phyloP scores from a whole-genome alignment of 768 basidiomycete genomes.

The Auriscalpium microsporum region DNA sequence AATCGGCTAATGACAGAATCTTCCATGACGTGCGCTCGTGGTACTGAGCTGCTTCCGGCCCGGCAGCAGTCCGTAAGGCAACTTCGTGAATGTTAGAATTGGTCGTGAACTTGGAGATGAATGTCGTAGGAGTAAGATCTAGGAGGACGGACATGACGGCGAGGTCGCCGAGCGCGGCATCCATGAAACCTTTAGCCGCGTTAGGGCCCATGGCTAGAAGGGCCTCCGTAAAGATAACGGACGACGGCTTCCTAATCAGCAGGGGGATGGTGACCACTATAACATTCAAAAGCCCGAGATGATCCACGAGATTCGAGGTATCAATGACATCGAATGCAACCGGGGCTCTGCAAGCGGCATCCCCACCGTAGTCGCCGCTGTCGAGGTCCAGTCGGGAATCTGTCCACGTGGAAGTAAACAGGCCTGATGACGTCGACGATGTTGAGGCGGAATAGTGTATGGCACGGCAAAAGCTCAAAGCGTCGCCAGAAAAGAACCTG shows the following conservation, averaged over 20 bases:
- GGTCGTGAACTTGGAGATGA: background rate
- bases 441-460: background rate
- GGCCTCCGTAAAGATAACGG: slow-evolving; percentile 36
- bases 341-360: slow-evolving; percentile 23
- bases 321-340: slow-evolving; percentile 37
- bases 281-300: slow-evolving; percentile 39
- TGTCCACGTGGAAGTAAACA: slow-evolving; percentile 26
- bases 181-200: slow-evolving; percentile 4
- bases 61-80: background rate
- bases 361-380: slow-evolving; percentile 19
- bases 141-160: background rate
- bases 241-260: slow-evolving; percentile 18
- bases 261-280: slow-evolving; percentile 31
- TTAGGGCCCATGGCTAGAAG: slow-evolving; percentile 25
- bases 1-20: slow-evolving; percentile 8
- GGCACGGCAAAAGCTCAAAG: slow-evolving; percentile 26
- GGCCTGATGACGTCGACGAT: slow-evolving; percentile 20
- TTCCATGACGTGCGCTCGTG: background rate
- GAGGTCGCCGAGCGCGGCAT: background rate
- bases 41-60: background rate
- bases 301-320: slow-evolving; percentile 42
- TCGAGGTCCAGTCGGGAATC: slow-evolving; percentile 24
- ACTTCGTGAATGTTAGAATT: background rate
- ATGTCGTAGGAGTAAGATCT: background rate
- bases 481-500: slow-evolving; percentile 35